Conservation (phyloP, 441 rosid genomes). For the Erodium texanum region DNA sequence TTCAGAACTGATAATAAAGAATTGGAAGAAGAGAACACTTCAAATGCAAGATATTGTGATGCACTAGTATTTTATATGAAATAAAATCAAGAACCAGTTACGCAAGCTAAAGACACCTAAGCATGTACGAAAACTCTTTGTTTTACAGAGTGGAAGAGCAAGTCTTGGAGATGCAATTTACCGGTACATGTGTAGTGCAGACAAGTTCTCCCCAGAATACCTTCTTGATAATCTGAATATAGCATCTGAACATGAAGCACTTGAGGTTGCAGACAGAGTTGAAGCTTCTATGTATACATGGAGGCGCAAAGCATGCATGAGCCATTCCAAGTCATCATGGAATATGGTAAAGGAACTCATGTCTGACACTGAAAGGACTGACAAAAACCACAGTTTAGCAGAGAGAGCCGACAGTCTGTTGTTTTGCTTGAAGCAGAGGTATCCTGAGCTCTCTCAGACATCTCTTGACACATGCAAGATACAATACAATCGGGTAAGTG, state of each 20-base stretch:
- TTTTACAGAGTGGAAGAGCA: conserved; percentile 42
- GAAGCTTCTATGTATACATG: conserved; percentile 66
- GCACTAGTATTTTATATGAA: no score
- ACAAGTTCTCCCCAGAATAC: conserved; percentile 46
- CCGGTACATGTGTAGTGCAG: conserved; percentile 36
- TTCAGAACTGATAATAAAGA: no score
- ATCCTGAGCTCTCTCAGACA: conserved; percentile 60
- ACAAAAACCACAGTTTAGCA: conserved; percentile 50
- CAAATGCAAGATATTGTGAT: no score
- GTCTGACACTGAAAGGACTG: conserved; percentile 47
- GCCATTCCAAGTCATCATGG: conserved; percentile 57
- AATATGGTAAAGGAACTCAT: conserved; percentile 49
- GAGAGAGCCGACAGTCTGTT: conserved; percentile 54
- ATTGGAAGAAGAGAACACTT: no score
- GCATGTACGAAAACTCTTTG: background rate
- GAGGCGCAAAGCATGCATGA: conserved; percentile 61
- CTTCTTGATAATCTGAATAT: conserved; percentile 46
- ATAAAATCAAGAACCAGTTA: no score
- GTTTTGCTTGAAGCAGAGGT: conserved; percentile 57
- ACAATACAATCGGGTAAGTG: conserved; percentile 47
- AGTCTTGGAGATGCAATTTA: conserved; percentile 55
- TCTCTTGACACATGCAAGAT: conserved; percentile 65
- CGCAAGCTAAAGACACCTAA: no score
- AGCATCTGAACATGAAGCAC: conserved; percentile 57
- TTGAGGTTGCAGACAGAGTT: conserved; percentile 50